These are phyloP conservation scores for Didymella sp. DNA, from an alignment of 2,329 filamentous ascomycete genomes.

Conservation along the genomic window DNA sequence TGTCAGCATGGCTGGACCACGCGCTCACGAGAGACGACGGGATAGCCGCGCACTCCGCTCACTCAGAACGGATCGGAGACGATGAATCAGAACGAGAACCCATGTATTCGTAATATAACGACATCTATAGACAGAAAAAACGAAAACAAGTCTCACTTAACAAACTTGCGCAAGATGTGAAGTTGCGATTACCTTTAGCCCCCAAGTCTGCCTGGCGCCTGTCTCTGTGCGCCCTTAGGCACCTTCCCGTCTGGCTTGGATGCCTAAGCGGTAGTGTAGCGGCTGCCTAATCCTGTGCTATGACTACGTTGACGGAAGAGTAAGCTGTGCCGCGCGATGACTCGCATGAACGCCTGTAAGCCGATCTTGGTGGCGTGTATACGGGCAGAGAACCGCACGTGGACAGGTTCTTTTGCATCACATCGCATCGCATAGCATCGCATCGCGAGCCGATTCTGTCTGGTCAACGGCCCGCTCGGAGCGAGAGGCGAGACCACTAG, in stretches of 20 bases:
- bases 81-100: background rate
- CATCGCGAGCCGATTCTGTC: no score
- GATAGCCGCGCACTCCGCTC: constrained; percentile 21
- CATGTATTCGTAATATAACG: constrained; percentile 17
- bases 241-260: no score
- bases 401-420: no score
- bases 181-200: constrained; percentile 14
- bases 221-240: constrained; percentile 6
- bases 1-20: constrained; percentile 32
- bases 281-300: constrained; percentile 6
- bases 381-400: background rate
- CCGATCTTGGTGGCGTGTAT: background rate
- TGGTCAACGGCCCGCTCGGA: no score
- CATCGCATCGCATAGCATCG: no score
- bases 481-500: no score
- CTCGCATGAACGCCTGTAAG: background rate
- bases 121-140: background rate
- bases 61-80: constrained; percentile 18
- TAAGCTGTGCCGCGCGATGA: background rate
- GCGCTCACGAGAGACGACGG: constrained; percentile 21
- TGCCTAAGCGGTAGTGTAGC: no score
- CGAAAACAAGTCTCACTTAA: background rate
- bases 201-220: constrained; percentile 13
- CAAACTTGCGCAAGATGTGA: background rate
- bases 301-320: background rate